Conservation (phyloP, 495 filamentous ascomycete genomes). For the Xylaria cubensis region DNA sequence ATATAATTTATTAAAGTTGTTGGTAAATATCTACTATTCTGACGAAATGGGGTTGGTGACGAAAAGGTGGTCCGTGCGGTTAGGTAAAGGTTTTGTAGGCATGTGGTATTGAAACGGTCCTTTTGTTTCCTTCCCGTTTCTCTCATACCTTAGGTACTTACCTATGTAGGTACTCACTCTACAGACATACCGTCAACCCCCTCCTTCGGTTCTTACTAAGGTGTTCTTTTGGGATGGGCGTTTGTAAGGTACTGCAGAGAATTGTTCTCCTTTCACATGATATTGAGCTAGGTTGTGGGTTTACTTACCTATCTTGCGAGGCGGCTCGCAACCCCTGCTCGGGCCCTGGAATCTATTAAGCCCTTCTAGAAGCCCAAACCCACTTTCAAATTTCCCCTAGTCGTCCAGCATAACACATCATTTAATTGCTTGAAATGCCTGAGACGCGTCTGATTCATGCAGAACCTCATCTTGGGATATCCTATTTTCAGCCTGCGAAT, state of each 20-base stretch:
- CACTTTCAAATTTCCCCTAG: conserved; percentile 44
- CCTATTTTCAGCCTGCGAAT: conserved; percentile 33
- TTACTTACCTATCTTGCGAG: conserved; percentile 32
- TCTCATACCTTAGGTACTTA: not conserved
- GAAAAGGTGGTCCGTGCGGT: too few relatives aligned
- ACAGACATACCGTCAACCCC: not conserved
- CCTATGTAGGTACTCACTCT: too few relatives aligned
- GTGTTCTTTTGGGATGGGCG: not conserved
- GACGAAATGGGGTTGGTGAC: too few relatives aligned
- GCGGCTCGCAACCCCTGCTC: conserved; percentile 36
- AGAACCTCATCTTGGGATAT: conserved; percentile 37
- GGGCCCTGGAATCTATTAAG: conserved; percentile 49
- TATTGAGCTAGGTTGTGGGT: conserved; percentile 29
- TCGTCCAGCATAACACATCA: conserved; percentile 50
- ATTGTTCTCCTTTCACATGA: conserved; percentile 25
- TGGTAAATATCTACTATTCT: too few relatives aligned
- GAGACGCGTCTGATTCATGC: conserved; percentile 59
- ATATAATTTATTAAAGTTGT: too few relatives aligned
- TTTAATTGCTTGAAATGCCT: conserved; percentile 58
- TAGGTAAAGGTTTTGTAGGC: not conserved
- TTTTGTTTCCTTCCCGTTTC: not conserved
- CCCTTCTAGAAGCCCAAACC: conserved; percentile 55
- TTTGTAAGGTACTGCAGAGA: not conserved
- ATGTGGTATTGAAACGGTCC: not conserved
- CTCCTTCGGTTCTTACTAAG: not conserved